Evolutionary conservation across 805 yeast genomes (phyloP).

Genomic region (Yarrowia bubula): DNA sequence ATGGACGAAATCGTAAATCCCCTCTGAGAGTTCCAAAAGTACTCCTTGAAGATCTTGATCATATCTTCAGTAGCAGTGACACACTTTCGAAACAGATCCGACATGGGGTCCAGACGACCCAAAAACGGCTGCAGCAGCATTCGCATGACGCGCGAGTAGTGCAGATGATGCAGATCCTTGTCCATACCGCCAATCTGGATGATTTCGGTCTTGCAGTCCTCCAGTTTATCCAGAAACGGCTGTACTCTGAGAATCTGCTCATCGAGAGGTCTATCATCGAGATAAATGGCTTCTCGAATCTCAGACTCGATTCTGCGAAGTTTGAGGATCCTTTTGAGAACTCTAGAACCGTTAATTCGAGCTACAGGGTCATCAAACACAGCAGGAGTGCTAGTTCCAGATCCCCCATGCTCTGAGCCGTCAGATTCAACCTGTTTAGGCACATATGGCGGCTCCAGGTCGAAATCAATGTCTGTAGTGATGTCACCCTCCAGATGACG

Average conservation of each 20-base stretch:
- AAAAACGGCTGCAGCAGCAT: slow-evolving; percentile 62
- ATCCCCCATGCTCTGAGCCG: slow-evolving; percentile 9
- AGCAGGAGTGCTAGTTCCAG: neutral
- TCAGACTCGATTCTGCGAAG: slow-evolving; percentile 59
- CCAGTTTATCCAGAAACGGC: slow-evolving; percentile 52
- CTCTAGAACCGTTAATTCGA: neutral
- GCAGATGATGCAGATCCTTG: slow-evolving; percentile 16
- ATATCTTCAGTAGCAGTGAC: slow-evolving; percentile 72
- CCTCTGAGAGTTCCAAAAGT: slow-evolving; percentile 58
- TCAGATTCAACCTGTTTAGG: slow-evolving; percentile 25
- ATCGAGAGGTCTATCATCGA: slow-evolving; percentile 36
- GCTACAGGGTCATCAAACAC: neutral
- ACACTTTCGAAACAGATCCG: slow-evolving; percentile 59
- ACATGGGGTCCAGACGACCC: slow-evolving; percentile 60
- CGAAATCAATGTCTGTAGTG: slow-evolving; percentile 26
- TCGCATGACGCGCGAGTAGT: slow-evolving; percentile 46
- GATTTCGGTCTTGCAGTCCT: slow-evolving; percentile 52
- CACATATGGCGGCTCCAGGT: slow-evolving; percentile 12
- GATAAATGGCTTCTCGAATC: slow-evolving; percentile 53
- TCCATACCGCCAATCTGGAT: slow-evolving; percentile 40
- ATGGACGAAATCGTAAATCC: slow-evolving; percentile 68
- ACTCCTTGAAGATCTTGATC: slow-evolving; percentile 60
- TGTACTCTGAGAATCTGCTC: slow-evolving; percentile 53
- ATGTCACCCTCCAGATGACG: slow-evolving; percentile 38
- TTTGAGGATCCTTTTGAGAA: slow-evolving; percentile 47